phyloP scores from a whole-genome alignment of 176 grass and related monocot genomes.

The Otatea glauca region DNA sequence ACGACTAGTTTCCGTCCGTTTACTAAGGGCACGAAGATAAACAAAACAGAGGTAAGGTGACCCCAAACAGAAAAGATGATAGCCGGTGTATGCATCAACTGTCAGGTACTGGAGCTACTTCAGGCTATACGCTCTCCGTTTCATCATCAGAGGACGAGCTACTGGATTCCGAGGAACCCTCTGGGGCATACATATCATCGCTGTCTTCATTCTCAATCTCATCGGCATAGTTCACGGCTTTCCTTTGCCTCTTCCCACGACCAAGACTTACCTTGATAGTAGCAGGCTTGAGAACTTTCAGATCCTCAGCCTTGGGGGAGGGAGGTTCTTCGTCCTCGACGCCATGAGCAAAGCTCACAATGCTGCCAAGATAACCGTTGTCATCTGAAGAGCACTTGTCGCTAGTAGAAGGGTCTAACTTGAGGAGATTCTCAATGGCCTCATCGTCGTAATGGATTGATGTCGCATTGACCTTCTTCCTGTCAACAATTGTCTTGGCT shows the following conservation, averaged over 20 bases:
- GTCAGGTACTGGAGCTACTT: background rate
- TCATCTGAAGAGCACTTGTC: slow-evolving; percentile 62
- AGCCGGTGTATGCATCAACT: background rate
- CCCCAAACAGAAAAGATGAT: background rate
- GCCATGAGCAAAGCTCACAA: slow-evolving; percentile 61
- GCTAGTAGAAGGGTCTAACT: slow-evolving; percentile 52
- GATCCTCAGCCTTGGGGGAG: slow-evolving; percentile 60
- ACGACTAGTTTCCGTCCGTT: background rate
- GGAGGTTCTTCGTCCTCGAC: slow-evolving; percentile 16
- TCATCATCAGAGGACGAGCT: slow-evolving; percentile 46
- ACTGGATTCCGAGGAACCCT: slow-evolving; percentile 21
- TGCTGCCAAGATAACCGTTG: slow-evolving; percentile 68
- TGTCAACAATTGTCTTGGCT: slow-evolving; percentile 62
- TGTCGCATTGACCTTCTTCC: slow-evolving; percentile 52
- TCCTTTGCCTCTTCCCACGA: slow-evolving; percentile 64
- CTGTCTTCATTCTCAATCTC: slow-evolving; percentile 52
- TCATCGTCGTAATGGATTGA: slow-evolving; percentile 63
- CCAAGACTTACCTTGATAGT: slow-evolving; percentile 56
- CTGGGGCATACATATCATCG: slow-evolving; percentile 57
- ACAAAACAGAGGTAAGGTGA: background rate
- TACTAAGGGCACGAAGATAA: background rate
- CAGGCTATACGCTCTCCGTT: background rate
- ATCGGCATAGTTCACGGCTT: slow-evolving; percentile 53
- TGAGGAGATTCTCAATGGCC: slow-evolving; percentile 67
- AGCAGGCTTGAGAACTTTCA: slow-evolving; percentile 46